A percentile compares a stretch with the other conserved stretches of the same genome.
Conservation (phyloP, 768 basidiomycete genomes). For the Phaffia australis region DNA sequence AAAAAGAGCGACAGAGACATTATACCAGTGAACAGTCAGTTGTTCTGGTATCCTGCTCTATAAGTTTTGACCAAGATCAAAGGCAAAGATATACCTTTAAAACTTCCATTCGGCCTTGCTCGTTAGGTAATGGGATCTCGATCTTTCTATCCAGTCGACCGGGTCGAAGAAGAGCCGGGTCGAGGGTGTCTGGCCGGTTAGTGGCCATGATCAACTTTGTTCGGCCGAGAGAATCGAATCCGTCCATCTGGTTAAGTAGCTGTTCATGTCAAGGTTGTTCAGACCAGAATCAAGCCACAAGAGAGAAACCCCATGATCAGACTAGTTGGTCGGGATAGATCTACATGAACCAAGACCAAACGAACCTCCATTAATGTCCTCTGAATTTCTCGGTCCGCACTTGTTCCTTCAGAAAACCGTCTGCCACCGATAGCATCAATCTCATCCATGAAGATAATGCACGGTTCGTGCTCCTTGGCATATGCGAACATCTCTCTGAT, state of each 20-base stretch:
- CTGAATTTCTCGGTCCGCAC: conserved; percentile 97
- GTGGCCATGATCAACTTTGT: conserved; percentile 99
- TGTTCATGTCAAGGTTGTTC: conserved; percentile 35
- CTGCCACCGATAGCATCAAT: conserved; percentile 89
- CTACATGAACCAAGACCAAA: neutral
- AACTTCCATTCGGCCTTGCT: conserved; percentile 90
- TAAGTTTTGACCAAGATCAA: neutral
- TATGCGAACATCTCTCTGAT: conserved; percentile 99
- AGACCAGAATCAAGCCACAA: neutral
- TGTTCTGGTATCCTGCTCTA: neutral
- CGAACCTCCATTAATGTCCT: conserved; percentile 90
- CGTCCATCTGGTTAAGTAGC: conserved; percentile 99
- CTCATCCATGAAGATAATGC: conserved; percentile 89
- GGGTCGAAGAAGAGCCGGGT: conserved; percentile 89
- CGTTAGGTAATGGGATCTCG: conserved; percentile 93
- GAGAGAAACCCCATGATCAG: neutral
- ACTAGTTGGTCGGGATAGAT: neutral
- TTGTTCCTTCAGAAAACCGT: conserved; percentile 85
- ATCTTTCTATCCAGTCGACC: conserved; percentile 95
- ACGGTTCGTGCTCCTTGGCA: conserved; percentile 93
- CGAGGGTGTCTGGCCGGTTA: conserved; percentile 93
- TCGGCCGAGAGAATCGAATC: conserved; percentile 88
- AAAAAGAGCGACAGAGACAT: no score
- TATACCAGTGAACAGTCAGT: no score
- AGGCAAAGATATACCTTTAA: conserved; percentile 47